Evolutionary conservation across 768 basidiomycete species (phyloP), one percentile per base, ranked within the genome.

Genomic region (Kwoniella sp.): DNA sequence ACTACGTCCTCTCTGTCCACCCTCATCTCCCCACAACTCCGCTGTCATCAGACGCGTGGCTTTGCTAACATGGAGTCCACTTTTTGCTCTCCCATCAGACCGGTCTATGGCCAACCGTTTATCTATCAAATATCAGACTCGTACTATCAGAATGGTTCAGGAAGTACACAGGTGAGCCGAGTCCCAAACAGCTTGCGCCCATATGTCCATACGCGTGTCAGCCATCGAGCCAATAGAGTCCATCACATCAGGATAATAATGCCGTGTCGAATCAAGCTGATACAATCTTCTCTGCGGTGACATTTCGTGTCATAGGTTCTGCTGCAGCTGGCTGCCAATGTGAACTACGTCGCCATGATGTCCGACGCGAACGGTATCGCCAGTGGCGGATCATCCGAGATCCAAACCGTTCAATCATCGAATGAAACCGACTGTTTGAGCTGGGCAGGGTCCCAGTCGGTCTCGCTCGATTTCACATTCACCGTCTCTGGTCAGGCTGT

Each of bases 331-430:
- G 47, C 55, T 21, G 49, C 58, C 24, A 69, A 65, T 0, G 55
- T 56, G n/a, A 62, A 69, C 44, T 77, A 77, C 49, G 67, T 70
- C 17, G 69, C 72, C 44, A 60, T 65, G n/a, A 71, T 77, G 69
- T 64, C 64, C 6, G 75, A 77, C 61, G 69, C 26, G 2, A 22
- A 56, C 19, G 71, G 72, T 2, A 27, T 69, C 13, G 70, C 67
- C 4, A 65, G 61, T 1, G 74, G 75, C 53, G 75, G 75, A 15
- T 72, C 72, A 7, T 67, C 75, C 21, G 65, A 69, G 27, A 65
- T 77, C 33, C 75, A 77, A 50, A 49, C 33, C 2, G 66, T 71
- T 25, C 44, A 46, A 26, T 19, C 52, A 2, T 64, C 70, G n/a
- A 57, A 56, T 10, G 26, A 68, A 13, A 65, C 75, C n/a, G 12